Evolutionary conservation across 768 basidiomycete genomes (phyloP).

Genomic region (Mycena olivaceomarginata): DNA sequence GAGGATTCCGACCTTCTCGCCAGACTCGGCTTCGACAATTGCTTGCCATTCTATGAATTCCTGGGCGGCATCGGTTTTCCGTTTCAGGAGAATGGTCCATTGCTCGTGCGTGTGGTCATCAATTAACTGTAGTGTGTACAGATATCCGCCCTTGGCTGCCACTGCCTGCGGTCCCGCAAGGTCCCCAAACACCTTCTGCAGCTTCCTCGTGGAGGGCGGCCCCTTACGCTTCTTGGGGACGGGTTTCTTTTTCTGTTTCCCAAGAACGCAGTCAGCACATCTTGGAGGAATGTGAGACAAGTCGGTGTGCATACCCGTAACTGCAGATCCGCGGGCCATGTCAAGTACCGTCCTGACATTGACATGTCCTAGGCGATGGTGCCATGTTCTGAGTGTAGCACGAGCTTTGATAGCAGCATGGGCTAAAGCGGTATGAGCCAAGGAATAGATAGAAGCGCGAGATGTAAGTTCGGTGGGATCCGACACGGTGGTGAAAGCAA

Average conservation of each 20-base stretch:
- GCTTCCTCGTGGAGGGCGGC: slow-evolving; percentile 11
- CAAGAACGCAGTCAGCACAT: no score
- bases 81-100: slow-evolving; percentile 7
- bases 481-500: no score
- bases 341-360: no score
- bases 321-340: no score
- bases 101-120: slow-evolving; percentile 12
- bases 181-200: slow-evolving; percentile 20
- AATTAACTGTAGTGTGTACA: slow-evolving; percentile 21
- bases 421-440: no score
- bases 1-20: no score
- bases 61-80: background rate
- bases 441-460: no score
- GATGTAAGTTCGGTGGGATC: slow-evolving; percentile 1
- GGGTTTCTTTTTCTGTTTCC: slow-evolving; percentile 20
- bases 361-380: slow-evolving; percentile 1
- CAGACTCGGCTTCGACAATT: slow-evolving; percentile 1
- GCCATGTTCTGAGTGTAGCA: no score
- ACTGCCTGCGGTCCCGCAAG: slow-evolving; percentile 22
- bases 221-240: slow-evolving; percentile 13
- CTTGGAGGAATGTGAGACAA: no score
- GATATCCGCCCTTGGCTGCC: slow-evolving; percentile 1
- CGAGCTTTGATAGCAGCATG: no score
- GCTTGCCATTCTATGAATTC: background rate
- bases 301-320: no score